Base-by-base conservation (phyloP, 371 early-diverging fungal species). In the Mucor saturninus region DNA sequence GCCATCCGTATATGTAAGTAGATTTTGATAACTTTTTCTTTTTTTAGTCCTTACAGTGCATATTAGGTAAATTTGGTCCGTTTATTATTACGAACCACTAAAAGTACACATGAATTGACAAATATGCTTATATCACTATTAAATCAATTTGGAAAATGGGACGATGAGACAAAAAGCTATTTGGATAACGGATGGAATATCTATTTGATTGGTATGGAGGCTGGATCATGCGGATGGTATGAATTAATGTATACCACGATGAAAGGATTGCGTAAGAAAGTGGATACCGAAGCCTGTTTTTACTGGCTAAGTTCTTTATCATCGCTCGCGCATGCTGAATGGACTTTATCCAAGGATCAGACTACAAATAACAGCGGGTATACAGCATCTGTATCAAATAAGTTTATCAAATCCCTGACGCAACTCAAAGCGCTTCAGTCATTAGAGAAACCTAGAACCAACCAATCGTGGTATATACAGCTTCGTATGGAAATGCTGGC, bases 401-500 rank as follows among this genome's bases (percentile, higher is more conserved):
- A 57, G 0, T 45, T 62, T 40, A 30, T 52, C 7, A 46, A 48
- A 43, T 40, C 46, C 2, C 54, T 66, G 31, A 69, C 54, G 9
- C 62, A 75, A 26, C 59, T 74, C 11, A 75, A 71, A 62, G 71
- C 74, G 21, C 68, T 77, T 39, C 63, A 68, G 55, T 68, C 72
- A 2, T 59, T 77, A 29, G 60, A 57, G 0, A 65, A 69, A n/a
- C 52, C 66, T 14, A 32, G 64, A 21, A 28, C 46, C 4, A 60
- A 67, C 4, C 75, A 73, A 50, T 53, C 35, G 5, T 72, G 76
- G 70, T 77, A 68, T 59, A 56, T 74, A 28, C 74, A 73, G 26
- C 46, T 77, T 10, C 68, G 81, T 5, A 74, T 76, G 71, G 76
- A 80, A 28, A 69, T 72, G 61, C 51, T 76, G 15, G 58, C 54